Percentiles rank a stretch among this genome's conserved stretches.
These are phyloP conservation scores for Hericium coralloides DNA, from an alignment of 768 basidiomycete species.

Conservation along the genomic window DNA sequence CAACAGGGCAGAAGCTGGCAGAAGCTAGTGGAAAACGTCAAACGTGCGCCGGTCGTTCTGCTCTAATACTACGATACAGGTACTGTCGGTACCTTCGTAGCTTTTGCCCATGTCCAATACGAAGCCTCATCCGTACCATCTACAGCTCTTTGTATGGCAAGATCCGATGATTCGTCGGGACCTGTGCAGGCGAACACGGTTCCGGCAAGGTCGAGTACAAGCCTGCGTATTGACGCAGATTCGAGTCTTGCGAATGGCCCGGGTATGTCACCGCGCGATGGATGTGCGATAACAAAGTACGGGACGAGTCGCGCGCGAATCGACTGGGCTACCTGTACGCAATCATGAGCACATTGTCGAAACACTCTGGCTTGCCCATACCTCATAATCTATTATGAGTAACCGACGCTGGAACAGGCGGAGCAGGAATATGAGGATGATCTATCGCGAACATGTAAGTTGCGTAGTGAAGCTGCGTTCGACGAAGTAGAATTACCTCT, in stretches of 20 bases:
- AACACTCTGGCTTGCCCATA: constrained; percentile 19
- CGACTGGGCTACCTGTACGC: constrained; percentile 33
- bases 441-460: constrained; percentile 20
- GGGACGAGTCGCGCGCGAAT: constrained; percentile 57
- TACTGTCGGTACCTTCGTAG: neutral
- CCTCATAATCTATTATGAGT: constrained; percentile 33
- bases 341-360: constrained; percentile 3
- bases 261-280: constrained; percentile 57
- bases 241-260: constrained; percentile 79
- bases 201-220: constrained; percentile 57
- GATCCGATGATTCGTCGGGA: constrained; percentile 6
- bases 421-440: constrained; percentile 55
- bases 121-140: constrained; percentile 10
- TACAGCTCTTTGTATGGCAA: constrained; percentile 16
- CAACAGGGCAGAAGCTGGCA: too few relatives aligned
- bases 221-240: constrained; percentile 32
- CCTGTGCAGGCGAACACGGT: constrained; percentile 16
- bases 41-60: too few relatives aligned
- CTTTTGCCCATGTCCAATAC: constrained; percentile 13
- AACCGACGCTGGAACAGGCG: constrained; percentile 49
- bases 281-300: constrained; percentile 72
- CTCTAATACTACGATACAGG: too few relatives aligned
- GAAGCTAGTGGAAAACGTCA: too few relatives aligned
- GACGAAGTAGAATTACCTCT: constrained; percentile 36
- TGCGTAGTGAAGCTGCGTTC: neutral